A percentile compares a stretch with the other conserved stretches of the same genome.
These are phyloP conservation scores for Agaricales sp. DNA, from an alignment of 1,284 basidiomycete genomes.

Conservation along the genomic window DNA sequence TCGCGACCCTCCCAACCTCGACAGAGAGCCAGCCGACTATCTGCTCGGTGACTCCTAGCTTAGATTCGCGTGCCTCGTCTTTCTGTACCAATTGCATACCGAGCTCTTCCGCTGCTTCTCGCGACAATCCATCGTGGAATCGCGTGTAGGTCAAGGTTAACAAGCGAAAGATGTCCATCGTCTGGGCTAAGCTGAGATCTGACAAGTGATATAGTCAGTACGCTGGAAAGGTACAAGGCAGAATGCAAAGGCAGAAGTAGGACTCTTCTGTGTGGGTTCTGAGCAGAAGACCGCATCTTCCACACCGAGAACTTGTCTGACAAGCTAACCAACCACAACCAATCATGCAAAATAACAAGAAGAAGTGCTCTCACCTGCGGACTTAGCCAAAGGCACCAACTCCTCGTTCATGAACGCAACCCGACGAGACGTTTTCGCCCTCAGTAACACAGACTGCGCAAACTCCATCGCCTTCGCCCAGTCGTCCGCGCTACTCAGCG, in stretches of 20 bases:
- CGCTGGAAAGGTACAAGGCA: too few species aligned
- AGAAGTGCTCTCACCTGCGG: slow-evolving; percentile 49
- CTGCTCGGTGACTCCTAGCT: slow-evolving; percentile 52
- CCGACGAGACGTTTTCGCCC: slow-evolving; percentile 42
- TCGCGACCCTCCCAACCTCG: slow-evolving; percentile 48
- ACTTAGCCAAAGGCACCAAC: slow-evolving; percentile 44
- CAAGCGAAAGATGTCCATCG: slow-evolving; percentile 62
- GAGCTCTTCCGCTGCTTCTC: slow-evolving; percentile 59
- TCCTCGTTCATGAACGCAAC: slow-evolving; percentile 54
- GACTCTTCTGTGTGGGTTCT: too few species aligned
- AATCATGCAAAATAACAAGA: too few species aligned
- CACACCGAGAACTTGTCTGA: too few species aligned
- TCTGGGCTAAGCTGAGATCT: slow-evolving; percentile 60
- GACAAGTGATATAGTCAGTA: slow-evolving; percentile 3
- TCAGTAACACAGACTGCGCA: slow-evolving; percentile 38
- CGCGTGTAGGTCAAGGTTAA: slow-evolving; percentile 68
- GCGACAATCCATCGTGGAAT: slow-evolving; percentile 64
- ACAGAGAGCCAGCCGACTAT: slow-evolving; percentile 63
- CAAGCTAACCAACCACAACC: too few species aligned
- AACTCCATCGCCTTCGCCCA: slow-evolving; percentile 48
- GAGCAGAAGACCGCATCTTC: too few species aligned
- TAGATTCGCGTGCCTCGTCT: slow-evolving; percentile 42
- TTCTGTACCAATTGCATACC: slow-evolving; percentile 50
- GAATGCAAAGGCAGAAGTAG: too few species aligned
- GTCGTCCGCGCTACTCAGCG: slow-evolving; percentile 24